Base-by-base conservation (phyloP, 306 rosid species). In the Castanopsis chinensis region DNA sequence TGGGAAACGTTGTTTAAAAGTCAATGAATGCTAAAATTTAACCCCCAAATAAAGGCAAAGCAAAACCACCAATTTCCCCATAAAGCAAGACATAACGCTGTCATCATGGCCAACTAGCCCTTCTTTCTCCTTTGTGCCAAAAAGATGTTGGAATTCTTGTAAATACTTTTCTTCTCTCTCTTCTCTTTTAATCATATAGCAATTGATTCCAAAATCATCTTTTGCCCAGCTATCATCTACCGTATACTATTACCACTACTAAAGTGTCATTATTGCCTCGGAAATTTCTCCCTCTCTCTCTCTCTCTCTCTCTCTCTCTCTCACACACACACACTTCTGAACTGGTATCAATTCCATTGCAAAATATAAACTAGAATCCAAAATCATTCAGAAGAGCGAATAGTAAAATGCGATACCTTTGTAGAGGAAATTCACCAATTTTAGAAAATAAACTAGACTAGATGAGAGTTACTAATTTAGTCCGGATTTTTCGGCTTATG, bases 191-290 rank as follows among this genome's bases (percentile, higher is more conserved):
- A 92, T 92, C 92, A 89, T 87, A 85, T 78, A 85, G 88, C 88
- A 90, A 86, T 92, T 82, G 92, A 92, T 89, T 87, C 86, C 88
- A 78, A 85, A 90, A 90, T 92, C 89, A 92, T 92, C 87, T 89
- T 84, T 78, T 86, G 73, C 88, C 65, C 51, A 18, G 25, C 72
- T 21, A 9, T 57, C 54, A 45, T 18, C 55, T 73, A 71, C 8
- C 11, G 11, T 41, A 41, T 41, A 41, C 45, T 41, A 41, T 41
- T 41, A 9, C 45, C 45, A 41, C 8, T 41, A 41, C 45, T 7
- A 41, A 41, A 41, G 11, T 2, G 45, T 7, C 45, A 8, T 10
- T 71, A 1, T 74, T 84, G 83, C 86, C 81, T 87, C 73, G 85
- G 78, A 82, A 78, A 82, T 76, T 73, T 83, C 84, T 63, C 64